Evolutionary conservation across 306 rosid genomes (phyloP).

Genomic region (Vigna hirtella): DNA sequence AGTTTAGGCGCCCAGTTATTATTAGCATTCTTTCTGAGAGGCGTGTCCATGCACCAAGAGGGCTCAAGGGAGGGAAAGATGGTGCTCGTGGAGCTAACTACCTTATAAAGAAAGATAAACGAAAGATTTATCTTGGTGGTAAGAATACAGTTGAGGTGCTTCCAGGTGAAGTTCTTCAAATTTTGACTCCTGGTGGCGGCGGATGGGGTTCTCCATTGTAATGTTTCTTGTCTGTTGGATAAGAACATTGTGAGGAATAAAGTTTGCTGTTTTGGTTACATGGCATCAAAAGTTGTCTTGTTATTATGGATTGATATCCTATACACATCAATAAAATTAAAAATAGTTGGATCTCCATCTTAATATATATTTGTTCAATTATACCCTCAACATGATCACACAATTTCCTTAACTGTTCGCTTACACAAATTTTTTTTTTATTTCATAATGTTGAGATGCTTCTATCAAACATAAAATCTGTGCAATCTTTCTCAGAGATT

Average conservation of each 20-base stretch:
- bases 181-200: constrained; percentile 96
- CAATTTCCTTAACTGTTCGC: neutral
- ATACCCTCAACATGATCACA: constrained; percentile 16
- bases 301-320: constrained; percentile 20
- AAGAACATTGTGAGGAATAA: constrained; percentile 12
- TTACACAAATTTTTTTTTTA: neutral
- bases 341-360: constrained; percentile 22
- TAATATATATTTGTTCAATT: constrained; percentile 21
- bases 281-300: constrained; percentile 1
- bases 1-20: constrained; percentile 69
- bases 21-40: constrained; percentile 95
- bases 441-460: neutral
- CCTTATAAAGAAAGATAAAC: constrained; percentile 71
- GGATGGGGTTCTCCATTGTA: constrained; percentile 77
- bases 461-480: too few species aligned
- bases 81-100: constrained; percentile 89
- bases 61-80: constrained; percentile 76
- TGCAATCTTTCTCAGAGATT: too few species aligned
- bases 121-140: constrained; percentile 81
- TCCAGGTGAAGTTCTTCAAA: constrained; percentile 85
- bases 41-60: constrained; percentile 92
- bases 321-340: constrained; percentile 38
- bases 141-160: constrained; percentile 73
- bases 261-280: constrained; percentile 33
- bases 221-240: constrained; percentile 22